Evolutionary conservation across 257 asterid genomes (phyloP).

Genomic region (Scutellaria minor): DNA sequence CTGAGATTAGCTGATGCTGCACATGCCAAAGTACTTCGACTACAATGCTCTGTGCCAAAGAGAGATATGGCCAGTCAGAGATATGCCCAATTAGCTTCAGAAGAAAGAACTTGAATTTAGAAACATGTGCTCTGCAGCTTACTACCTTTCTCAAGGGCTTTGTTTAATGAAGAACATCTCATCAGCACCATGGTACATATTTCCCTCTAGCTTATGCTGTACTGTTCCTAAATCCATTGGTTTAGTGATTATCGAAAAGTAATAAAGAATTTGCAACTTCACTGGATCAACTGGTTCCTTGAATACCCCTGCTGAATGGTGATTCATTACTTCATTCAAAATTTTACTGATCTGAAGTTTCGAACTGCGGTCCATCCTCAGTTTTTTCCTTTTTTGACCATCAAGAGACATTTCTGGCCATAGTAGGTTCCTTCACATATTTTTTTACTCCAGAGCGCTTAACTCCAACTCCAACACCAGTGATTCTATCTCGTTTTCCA

Average conservation of each 20-base stretch:
- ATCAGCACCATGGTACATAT: constrained; percentile 52
- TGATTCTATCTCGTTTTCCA: constrained; percentile 23
- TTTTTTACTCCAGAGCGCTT: constrained; percentile 33
- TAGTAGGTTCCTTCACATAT: constrained; percentile 36
- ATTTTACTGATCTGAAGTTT: constrained; percentile 56
- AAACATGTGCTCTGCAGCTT: constrained; percentile 36
- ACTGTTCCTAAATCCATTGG: constrained; percentile 96
- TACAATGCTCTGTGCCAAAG: constrained; percentile 44
- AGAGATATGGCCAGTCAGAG: constrained; percentile 40
- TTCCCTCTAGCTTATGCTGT: constrained; percentile 54
- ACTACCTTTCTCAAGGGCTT: constrained; percentile 52
- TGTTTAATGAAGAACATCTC: constrained; percentile 43
- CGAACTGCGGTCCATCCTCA: constrained; percentile 56
- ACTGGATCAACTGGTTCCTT: constrained; percentile 81
- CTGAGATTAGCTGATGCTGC: constrained; percentile 32
- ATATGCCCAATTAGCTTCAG: constrained; percentile 43
- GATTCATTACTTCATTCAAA: constrained; percentile 57
- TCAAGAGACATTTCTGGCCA: constrained; percentile 39
- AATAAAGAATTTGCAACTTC: constrained; percentile 67
- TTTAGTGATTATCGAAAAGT: constrained; percentile 52
- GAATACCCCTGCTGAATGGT: constrained; percentile 51
- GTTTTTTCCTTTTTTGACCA: constrained; percentile 48
- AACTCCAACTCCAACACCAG: constrained; percentile 18
- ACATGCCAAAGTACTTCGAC: constrained; percentile 39
- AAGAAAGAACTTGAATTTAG: constrained; percentile 41